These are phyloP conservation scores for Fonsecaea monophora DNA, from an alignment of 2,329 filamentous ascomycete genomes.

Conservation along the genomic window DNA sequence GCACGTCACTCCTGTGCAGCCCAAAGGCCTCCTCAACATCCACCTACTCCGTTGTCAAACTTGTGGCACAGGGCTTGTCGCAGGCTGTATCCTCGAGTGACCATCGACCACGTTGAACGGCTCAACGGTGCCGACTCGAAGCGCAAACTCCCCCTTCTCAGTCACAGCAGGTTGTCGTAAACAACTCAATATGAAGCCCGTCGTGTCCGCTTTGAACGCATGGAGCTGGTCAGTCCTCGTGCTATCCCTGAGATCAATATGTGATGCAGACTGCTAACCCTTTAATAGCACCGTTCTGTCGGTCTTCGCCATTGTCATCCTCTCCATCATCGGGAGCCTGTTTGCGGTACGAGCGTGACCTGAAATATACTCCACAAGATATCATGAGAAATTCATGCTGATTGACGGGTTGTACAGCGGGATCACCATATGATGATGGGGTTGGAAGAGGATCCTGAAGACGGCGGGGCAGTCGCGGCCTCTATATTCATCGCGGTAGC, in stretches of 20 bases:
- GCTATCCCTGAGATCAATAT: background rate
- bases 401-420: constrained; percentile 46
- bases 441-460: constrained; percentile 66
- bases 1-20: constrained; percentile 7
- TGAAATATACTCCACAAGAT: background rate
- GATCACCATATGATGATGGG: constrained; percentile 87
- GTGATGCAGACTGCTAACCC: constrained; percentile 25
- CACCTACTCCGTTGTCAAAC: background rate
- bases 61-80: background rate
- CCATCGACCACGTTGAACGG: background rate
- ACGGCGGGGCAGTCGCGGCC: constrained; percentile 74
- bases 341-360: constrained; percentile 65
- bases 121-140: background rate
- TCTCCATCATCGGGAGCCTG: constrained; percentile 71
- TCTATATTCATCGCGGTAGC: constrained; percentile 88
- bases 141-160: background rate
- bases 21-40: background rate
- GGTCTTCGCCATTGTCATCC: constrained; percentile 68
- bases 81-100: background rate
- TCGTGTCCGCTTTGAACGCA: constrained; percentile 89
- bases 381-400: background rate
- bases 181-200: constrained; percentile 78
- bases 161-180: background rate
- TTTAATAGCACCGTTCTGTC: constrained; percentile 71
- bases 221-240: constrained; percentile 80